phyloP scores from a whole-genome alignment of 2,329 filamentous ascomycete genomes.

The Hypoxylon sp. region DNA sequence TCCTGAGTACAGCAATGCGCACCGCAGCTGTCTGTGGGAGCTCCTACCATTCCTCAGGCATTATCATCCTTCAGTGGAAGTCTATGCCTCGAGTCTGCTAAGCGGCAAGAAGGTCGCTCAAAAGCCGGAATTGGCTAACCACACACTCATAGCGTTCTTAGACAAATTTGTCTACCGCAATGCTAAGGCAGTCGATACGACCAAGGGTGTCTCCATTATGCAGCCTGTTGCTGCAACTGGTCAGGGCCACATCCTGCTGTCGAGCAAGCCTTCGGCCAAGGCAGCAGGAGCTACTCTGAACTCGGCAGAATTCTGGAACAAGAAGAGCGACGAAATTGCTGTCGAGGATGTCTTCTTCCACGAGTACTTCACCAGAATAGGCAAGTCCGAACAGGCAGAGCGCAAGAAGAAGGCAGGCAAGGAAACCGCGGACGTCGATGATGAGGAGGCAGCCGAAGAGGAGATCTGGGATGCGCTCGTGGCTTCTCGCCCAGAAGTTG shows the following conservation, averaged over 20 bases:
- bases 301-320: constrained; percentile 90
- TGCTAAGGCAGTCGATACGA: constrained; percentile 77
- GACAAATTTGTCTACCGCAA: constrained; percentile 99
- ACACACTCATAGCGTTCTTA: constrained; percentile 94
- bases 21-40: constrained; percentile 94
- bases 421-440: constrained; percentile 56
- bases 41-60: constrained; percentile 84
- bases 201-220: constrained; percentile 93
- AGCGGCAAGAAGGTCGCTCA: constrained; percentile 78
- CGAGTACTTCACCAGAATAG: constrained; percentile 87
- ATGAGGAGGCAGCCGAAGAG: constrained; percentile 75
- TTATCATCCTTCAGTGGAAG: constrained; percentile 92
- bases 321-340: constrained; percentile 87
- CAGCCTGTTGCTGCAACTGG: constrained; percentile 79
- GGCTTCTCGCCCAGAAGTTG: constrained; percentile 82
- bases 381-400: constrained; percentile 72
- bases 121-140: constrained; percentile 91
- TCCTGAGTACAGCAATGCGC: constrained; percentile 93
- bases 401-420: constrained; percentile 70
- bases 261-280: constrained; percentile 63
- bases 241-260: constrained; percentile 70
- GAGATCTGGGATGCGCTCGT: constrained; percentile 95
- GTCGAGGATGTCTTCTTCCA: constrained; percentile 99
- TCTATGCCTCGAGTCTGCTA: constrained; percentile 83
- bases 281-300: constrained; percentile 72